Base-by-base conservation (phyloP, 495 filamentous ascomycete species). In the Bryoglossum gracile region DNA sequence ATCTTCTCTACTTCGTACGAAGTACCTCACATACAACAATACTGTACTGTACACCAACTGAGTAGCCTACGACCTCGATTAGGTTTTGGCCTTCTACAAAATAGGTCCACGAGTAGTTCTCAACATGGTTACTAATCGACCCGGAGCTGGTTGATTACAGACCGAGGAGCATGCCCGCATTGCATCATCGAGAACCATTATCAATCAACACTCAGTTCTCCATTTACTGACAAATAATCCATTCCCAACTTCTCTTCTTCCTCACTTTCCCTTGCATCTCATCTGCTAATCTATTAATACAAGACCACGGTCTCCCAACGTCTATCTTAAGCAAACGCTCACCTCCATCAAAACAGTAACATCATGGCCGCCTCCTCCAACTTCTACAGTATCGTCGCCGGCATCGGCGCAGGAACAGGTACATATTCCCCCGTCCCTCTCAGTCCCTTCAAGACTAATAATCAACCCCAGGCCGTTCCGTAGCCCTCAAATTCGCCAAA, bases 391-490 rank as follows among this genome's bases (percentile, higher is more conserved):
- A 71, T 89, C 50, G 74, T 90, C 54, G 86, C 84, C 44, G 85
- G 86, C 37, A 84, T 84, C 28, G 86, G 86, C 17, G 70, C 80
- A 28, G 86, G 86, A 48, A 88, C 84, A 0, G 55, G 82, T 71
- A 70, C n/a, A 0, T 47, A 26, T 5, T 13, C 26, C 30, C 8
- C 52, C 26, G 43, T 60, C 19, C 33, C 19, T 28, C 10, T 41
- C 8, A 19, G 11, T 43, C 2, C 24, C 8, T 24, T 16, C 39
- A 30, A 48, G 50, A 34, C 48, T 51, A 41, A 34, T 13, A 17
- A 17, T 19, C 2, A 10, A 14, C 16, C 30, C 43, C 46, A 77
- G 58, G 58, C 21, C 41, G 55, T 13, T 53, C 56, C 30, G 44
- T 85, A 22, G 82, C 83, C 16, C 68, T 73, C 38, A 75, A 68